Evolutionary conservation across 1,284 basidiomycete genomes (phyloP).

Genomic region (Moesziomyces parantarcticus): DNA sequence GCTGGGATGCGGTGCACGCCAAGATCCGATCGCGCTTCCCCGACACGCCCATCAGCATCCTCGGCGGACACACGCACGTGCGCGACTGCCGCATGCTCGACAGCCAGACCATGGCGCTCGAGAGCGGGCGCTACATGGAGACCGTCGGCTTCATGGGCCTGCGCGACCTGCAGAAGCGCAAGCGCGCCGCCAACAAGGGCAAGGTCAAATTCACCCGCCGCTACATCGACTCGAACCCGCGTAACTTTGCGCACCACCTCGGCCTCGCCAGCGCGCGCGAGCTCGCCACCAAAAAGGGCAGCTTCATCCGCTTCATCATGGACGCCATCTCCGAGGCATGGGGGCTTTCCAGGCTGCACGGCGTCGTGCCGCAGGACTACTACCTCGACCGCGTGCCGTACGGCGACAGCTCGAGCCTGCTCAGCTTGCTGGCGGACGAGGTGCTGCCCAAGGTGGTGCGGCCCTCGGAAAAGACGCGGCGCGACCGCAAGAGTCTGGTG

Average conservation of each 20-base stretch:
- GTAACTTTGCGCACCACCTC: constrained; percentile 64
- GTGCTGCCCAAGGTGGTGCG: constrained; percentile 64
- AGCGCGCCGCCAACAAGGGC: constrained; percentile 39
- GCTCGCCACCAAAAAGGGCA: constrained; percentile 60
- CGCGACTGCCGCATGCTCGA: constrained; percentile 63
- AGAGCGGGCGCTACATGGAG: constrained; percentile 63
- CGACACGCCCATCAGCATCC: constrained; percentile 57
- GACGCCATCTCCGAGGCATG: constrained; percentile 57
- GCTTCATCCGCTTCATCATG: constrained; percentile 57
- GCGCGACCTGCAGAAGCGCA: constrained; percentile 41
- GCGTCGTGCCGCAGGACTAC: constrained; percentile 64
- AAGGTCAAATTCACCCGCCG: constrained; percentile 68
- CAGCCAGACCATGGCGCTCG: constrained; percentile 57
- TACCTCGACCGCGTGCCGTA: constrained; percentile 60
- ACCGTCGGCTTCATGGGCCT: constrained; percentile 53
- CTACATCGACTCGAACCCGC: constrained; percentile 71
- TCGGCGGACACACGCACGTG: constrained; percentile 65
- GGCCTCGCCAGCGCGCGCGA: constrained; percentile 33
- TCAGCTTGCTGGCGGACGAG: constrained; percentile 54
- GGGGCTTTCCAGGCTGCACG: constrained; percentile 61
- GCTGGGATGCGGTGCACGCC: constrained; percentile 56
- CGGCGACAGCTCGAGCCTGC: constrained; percentile 51
- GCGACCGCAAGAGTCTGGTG: constrained; percentile 50
- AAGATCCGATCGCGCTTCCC: constrained; percentile 62
- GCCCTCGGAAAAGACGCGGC: constrained; percentile 49